Evolutionary conservation across 1,284 basidiomycete genomes (phyloP).

Genomic region (Papiliotrema laurentii): DNA sequence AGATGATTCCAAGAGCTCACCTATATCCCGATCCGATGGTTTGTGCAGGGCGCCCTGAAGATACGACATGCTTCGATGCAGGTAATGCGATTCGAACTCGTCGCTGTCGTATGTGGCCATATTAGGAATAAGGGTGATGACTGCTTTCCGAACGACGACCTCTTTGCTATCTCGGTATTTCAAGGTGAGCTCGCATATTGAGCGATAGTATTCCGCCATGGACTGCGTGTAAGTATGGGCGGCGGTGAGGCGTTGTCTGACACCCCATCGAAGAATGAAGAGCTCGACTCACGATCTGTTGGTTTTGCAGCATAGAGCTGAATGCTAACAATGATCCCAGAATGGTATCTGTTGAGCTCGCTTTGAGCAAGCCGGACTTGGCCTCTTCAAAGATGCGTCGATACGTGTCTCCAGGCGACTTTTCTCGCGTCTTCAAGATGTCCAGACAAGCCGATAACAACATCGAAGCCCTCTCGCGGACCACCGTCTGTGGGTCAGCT

Average conservation of each 20-base stretch:
- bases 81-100: slow-evolving; percentile 80
- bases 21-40: slow-evolving; percentile 81
- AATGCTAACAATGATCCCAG: slow-evolving; percentile 92
- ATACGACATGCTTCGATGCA: slow-evolving; percentile 89
- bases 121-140: slow-evolving; percentile 88
- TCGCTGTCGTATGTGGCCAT: slow-evolving; percentile 91
- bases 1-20: slow-evolving; percentile 49
- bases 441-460: slow-evolving; percentile 83
- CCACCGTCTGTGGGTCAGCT: slow-evolving; percentile 50
- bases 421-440: slow-evolving; percentile 62
- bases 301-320: slow-evolving; percentile 85
- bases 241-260: slow-evolving; percentile 11
- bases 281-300: slow-evolving; percentile 70
- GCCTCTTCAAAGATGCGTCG: slow-evolving; percentile 82
- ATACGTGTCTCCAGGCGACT: slow-evolving; percentile 54
- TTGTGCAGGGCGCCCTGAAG: slow-evolving; percentile 83
- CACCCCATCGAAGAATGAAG: neutral
- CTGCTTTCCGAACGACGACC: slow-evolving; percentile 79
- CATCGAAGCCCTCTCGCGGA: slow-evolving; percentile 86
- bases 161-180: slow-evolving; percentile 85
- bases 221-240: slow-evolving; percentile 56
- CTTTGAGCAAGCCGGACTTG: slow-evolving; percentile 74
- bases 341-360: slow-evolving; percentile 68
- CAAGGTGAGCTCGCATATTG: slow-evolving; percentile 87
- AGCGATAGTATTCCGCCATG: slow-evolving; percentile 85